A percentile compares a stretch with the other conserved stretches of the same genome.
phyloP scores from a whole-genome alignment of 179 eudicot genomes.

The Camellia oleifera region DNA sequence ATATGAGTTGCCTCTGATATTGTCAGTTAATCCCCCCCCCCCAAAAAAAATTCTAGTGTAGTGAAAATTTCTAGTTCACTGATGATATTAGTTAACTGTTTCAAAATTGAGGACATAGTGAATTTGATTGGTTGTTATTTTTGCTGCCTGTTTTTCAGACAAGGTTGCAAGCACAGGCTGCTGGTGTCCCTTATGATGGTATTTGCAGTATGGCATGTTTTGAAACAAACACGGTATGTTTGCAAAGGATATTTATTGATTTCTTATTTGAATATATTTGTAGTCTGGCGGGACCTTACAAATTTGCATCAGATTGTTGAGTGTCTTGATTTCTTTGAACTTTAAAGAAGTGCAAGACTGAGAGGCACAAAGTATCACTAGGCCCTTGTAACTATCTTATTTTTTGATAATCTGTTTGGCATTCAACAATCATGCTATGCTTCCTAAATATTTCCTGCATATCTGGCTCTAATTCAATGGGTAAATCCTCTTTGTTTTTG shows the following conservation, averaged over 20 bases:
- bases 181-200: conserved; percentile 58
- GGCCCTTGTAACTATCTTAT: not conserved
- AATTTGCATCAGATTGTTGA: not conserved
- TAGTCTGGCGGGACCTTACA: not conserved
- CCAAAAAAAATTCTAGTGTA: not conserved
- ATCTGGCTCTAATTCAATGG: not conserved
- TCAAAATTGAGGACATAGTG: not conserved
- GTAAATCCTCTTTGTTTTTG: not conserved
- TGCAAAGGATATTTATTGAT: not conserved
- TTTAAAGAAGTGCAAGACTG: not conserved
- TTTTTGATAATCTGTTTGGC: not conserved
- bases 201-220: conserved; percentile 42
- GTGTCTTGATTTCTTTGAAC: not conserved
- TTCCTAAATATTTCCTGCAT: not conserved
- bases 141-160: conserved; percentile 43
- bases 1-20: not conserved
- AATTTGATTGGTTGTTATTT: conserved; percentile 6
- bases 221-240: conserved; percentile 49
- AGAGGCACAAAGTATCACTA: not conserved
- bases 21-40: not conserved
- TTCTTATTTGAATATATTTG: not conserved
- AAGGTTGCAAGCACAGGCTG: conserved; percentile 95
- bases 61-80: not conserved
- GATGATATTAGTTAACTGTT: not conserved
- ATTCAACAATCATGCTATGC: not conserved